A percentile compares a stretch with the other conserved stretches of the same genome.
Evolutionary conservation across 768 basidiomycete genomes (phyloP).

Genomic region (Calocybe cyanea): DNA sequence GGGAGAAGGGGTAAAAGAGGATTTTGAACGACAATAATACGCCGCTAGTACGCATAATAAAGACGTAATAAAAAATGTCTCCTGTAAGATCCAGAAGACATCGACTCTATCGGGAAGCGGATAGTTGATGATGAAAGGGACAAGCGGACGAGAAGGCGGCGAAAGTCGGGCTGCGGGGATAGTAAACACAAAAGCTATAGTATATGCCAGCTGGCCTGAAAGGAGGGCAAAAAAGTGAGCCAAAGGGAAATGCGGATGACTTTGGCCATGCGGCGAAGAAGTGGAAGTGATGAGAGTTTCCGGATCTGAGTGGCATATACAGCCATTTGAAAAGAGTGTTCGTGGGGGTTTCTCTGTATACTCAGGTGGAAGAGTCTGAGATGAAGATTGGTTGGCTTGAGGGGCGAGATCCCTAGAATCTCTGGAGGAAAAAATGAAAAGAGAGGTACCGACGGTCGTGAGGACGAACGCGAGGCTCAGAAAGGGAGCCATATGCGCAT

Average conservation of each 20-base stretch:
- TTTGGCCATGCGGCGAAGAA: not conserved
- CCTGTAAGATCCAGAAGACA: not conserved
- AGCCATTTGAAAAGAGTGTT: slow-evolving; percentile 1
- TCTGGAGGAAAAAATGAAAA: not conserved
- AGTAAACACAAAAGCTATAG: not conserved
- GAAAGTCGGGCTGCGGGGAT: slow-evolving; percentile 3
- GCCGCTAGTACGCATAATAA: not conserved
- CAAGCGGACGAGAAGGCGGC: not conserved
- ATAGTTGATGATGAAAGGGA: slow-evolving; percentile 1
- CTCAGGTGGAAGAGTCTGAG: slow-evolving; percentile 3
- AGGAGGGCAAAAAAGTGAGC: slow-evolving; percentile 4
- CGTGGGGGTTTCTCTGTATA: not conserved
- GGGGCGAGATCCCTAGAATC: not conserved
- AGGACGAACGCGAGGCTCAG: slow-evolving; percentile 8
- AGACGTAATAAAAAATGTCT: not conserved
- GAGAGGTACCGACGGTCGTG: slow-evolving; percentile 3
- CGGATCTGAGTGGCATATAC: not conserved
- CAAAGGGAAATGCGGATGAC: not conserved
- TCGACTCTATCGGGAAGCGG: not conserved
- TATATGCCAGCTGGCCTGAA: slow-evolving; percentile 2
- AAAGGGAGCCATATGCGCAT: slow-evolving; percentile 8
- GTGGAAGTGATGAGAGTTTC: not conserved
- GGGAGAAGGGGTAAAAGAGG: not conserved
- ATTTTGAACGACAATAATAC: not conserved
- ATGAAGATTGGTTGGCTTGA: not conserved